phyloP scores from a whole-genome alignment of 495 filamentous ascomycete genomes.

The Neurospora sp. region DNA sequence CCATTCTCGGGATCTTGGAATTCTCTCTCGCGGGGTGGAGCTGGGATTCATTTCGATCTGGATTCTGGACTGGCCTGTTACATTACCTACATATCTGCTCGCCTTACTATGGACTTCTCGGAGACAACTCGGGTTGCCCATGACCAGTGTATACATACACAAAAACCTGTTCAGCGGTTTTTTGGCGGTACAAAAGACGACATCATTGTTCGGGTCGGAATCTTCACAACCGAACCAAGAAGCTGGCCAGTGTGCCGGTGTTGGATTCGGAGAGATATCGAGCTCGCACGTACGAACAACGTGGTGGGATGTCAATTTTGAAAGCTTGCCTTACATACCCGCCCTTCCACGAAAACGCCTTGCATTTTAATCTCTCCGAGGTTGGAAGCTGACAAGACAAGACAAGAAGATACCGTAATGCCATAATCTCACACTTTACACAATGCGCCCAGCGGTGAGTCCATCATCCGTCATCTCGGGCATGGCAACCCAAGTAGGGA shows the following conservation, averaged over 20 bases:
- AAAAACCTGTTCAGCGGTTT: background rate
- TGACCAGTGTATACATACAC: too few relatives aligned
- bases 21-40: background rate
- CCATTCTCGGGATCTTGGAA: background rate
- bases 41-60: background rate
- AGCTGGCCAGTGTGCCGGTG: background rate
- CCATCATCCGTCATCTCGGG: background rate
- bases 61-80: background rate
- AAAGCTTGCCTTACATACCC: background rate
- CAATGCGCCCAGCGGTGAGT: background rate
- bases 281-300: background rate
- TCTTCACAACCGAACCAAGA: background rate
- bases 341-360: background rate
- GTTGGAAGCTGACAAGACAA: background rate
- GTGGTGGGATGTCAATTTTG: background rate
- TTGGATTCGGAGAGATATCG: background rate
- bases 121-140: background rate
- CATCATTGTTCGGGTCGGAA: background rate
- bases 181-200: background rate
- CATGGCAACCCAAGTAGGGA: background rate
- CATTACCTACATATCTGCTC: background rate
- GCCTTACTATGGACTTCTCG: background rate
- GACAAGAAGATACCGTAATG: too few relatives aligned
- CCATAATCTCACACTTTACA: too few relatives aligned
- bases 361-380: background rate